Evolutionary conservation across 495 filamentous ascomycete genomes (phyloP).

Genomic region (Collariella sp.): DNA sequence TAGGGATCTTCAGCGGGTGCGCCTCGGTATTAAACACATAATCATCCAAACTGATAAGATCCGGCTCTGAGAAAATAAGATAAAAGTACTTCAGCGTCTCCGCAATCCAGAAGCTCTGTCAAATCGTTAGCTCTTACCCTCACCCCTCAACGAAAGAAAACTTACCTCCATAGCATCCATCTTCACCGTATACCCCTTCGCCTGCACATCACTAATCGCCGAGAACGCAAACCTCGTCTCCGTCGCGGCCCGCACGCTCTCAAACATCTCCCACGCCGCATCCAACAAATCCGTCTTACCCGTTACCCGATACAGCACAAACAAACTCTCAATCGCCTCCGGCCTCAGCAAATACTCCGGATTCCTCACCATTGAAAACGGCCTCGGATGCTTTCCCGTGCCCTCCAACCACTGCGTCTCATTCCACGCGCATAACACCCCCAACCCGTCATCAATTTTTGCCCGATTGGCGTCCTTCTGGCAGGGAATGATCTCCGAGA

Average conservation of each 20-base stretch:
- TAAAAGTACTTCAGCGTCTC: slow-evolving; percentile 58
- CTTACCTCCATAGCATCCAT: slow-evolving; percentile 44
- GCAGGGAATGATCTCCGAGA: slow-evolving; percentile 45
- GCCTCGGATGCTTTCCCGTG: slow-evolving; percentile 44
- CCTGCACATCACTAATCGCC: slow-evolving; percentile 44
- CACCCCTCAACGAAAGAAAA: background rate
- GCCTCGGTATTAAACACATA: slow-evolving; percentile 87
- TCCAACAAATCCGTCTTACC: slow-evolving; percentile 59
- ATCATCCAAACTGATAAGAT: slow-evolving; percentile 61
- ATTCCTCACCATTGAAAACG: slow-evolving; percentile 34
- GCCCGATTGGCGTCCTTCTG: slow-evolving; percentile 3
- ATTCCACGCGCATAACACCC: slow-evolving; percentile 20
- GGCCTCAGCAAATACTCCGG: slow-evolving; percentile 44
- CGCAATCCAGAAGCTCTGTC: slow-evolving; percentile 44
- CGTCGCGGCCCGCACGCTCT: slow-evolving; percentile 51
- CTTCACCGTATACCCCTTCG: slow-evolving; percentile 6
- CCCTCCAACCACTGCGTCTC: slow-evolving; percentile 21
- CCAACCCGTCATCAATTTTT: background rate
- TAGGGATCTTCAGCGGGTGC: slow-evolving; percentile 53
- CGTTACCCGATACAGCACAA: slow-evolving; percentile 67
- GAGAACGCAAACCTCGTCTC: slow-evolving; percentile 51
- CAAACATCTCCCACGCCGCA: slow-evolving; percentile 70
- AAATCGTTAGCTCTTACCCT: background rate
- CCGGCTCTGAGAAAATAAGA: slow-evolving; percentile 68
- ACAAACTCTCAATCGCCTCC: slow-evolving; percentile 65